Evolutionary conservation across 805 yeast species (phyloP).

Genomic region (Cyberlindnera lachancei): DNA sequence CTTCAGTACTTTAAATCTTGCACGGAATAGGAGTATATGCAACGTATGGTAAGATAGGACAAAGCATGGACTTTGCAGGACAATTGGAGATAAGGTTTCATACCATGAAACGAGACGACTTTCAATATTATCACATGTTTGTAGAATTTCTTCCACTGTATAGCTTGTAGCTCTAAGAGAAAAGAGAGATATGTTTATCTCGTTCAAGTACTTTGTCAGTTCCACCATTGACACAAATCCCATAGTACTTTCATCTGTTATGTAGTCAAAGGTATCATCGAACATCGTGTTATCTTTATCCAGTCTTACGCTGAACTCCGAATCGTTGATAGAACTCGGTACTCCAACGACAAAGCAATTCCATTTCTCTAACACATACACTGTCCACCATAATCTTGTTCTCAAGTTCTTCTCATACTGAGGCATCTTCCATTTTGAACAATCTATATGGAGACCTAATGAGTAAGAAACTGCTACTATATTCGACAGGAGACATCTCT

Average conservation of each 20-base stretch:
- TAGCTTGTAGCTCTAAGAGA: not conserved
- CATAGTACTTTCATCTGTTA: not conserved
- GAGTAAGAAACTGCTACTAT: conserved; percentile 6
- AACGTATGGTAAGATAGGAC: too few species aligned
- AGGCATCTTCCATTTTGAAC: conserved; percentile 9
- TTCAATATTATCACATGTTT: not conserved
- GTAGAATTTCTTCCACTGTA: too few species aligned
- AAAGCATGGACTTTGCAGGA: not conserved
- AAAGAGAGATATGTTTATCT: not conserved
- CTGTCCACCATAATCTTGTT: conserved; percentile 75
- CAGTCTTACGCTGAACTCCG: too few species aligned
- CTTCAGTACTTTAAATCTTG: not conserved
- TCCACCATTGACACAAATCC: too few species aligned
- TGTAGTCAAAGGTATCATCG: not conserved
- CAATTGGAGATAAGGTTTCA: not conserved
- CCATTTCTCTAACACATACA: conserved; percentile 61
- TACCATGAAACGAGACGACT: not conserved
- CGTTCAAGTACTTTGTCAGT: not conserved
- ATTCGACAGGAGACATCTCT: conserved; percentile 5
- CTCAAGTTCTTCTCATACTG: conserved; percentile 24
- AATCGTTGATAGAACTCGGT: conserved; percentile 6
- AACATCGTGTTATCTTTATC: too few species aligned
- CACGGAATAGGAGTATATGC: not conserved
- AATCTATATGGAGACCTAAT: conserved; percentile 7
- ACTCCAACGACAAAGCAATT: conserved; percentile 5